Conservation (phyloP, 495 filamentous ascomycete genomes). For the Neurospora sp. region DNA sequence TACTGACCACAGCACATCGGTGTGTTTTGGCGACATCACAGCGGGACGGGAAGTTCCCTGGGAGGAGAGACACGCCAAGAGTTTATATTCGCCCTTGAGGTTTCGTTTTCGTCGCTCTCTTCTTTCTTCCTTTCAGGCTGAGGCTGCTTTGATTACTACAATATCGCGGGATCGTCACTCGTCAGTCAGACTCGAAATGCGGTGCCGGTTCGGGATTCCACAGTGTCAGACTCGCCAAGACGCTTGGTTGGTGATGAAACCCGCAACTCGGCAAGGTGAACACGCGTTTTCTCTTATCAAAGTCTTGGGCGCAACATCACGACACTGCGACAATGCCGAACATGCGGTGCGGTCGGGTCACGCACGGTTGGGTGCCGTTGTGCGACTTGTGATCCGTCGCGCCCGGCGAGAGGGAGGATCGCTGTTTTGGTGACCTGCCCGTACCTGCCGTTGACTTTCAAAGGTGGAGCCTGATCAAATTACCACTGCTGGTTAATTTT, state of each 20-base stretch:
- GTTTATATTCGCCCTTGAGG: neutral
- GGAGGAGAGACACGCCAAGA: neutral
- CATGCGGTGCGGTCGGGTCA: neutral
- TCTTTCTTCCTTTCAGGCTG: neutral
- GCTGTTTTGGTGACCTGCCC: neutral
- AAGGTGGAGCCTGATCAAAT: neutral
- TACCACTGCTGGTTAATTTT: neutral
- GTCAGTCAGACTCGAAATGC: neutral
- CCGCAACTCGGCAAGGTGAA: neutral
- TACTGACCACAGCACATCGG: neutral
- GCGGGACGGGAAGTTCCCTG: neutral
- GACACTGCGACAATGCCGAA: neutral
- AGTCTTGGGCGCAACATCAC: neutral
- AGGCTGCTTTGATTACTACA: neutral
- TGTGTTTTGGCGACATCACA: neutral
- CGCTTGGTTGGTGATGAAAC: neutral
- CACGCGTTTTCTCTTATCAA: neutral
- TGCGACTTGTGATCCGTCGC: neutral
- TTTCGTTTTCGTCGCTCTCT: neutral
- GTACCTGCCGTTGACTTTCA: neutral
- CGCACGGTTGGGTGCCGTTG: neutral
- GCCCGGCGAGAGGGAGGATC: neutral
- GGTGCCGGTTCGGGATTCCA: neutral
- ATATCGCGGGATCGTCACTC: neutral
- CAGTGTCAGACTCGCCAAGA: neutral